Base-by-base conservation (phyloP, 2,329 filamentous ascomycete species). In the Fusarium kyushuense region DNA sequence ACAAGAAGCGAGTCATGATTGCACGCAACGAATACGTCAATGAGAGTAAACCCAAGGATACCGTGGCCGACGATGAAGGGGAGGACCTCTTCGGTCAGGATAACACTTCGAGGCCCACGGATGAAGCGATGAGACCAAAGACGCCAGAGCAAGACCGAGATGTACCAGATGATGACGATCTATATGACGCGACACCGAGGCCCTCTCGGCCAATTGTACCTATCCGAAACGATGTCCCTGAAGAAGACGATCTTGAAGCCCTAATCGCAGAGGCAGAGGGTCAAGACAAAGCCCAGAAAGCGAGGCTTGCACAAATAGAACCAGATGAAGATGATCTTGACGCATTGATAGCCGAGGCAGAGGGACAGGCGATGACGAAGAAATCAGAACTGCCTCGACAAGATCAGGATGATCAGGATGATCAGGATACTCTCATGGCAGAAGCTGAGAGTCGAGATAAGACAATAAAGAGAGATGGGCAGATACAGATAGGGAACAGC, bases 11-110 rank as follows among this genome's bases (percentile, higher is more conserved):
- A 16, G 86, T 98, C 76, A 87, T 92, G 67, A 86, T 88, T 32
- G 91, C 90, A 80, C 86, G 95, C 63, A 88, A 87, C 76, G 89
- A 92, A 66, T 97, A 93, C 92, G 95, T 98, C 69, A 87, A 95
- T 58, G 92, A 96, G 76, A 83, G 86, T 11, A 91, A 87, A 69
- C 87, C 89, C 0, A 86, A 80, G 46, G 67, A 77, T 0, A 68
- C 74, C 14, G 72, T 73, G 2, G 76, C 77, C 4, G 77, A 79
- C 8, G 77, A 77, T 1, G 75, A 72, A 3, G 58, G 66, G 25
- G 63, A 68, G 14, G 65, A 74, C 47, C 5, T 54, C 2, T 47
- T 59, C 2, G 67, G 55, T 8, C 67, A 72, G 27, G 78, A 79
- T 48, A 72, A 75, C 13, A 70, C 74, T 27, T 54, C 60, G 42